phyloP scores from a whole-genome alignment of 2,329 filamentous ascomycete species.

The Mycosphaerelloides madeirae region DNA sequence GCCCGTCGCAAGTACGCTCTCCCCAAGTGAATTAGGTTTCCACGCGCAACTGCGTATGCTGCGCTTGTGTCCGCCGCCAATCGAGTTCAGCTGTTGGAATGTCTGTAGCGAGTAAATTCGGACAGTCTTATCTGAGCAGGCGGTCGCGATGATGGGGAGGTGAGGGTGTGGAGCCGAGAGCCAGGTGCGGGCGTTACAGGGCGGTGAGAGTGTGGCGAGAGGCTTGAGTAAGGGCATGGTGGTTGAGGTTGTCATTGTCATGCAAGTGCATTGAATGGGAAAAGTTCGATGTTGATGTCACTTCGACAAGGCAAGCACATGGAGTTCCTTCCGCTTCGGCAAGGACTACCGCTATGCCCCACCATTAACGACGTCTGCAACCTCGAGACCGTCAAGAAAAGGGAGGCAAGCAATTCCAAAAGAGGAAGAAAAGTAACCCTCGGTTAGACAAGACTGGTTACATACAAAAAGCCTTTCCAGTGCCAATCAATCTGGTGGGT shows the following conservation, averaged over 20 bases:
- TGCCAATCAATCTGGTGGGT: constrained; percentile 1
- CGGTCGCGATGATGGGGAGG: constrained; percentile 81
- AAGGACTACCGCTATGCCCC: neutral
- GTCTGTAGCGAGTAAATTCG: constrained; percentile 83
- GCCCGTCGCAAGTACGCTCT: constrained; percentile 80
- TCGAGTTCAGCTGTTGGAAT: constrained; percentile 70
- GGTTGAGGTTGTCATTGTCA: neutral
- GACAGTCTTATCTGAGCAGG: constrained; percentile 78
- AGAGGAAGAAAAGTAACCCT: neutral
- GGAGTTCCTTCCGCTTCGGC: too few species aligned
- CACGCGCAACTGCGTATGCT: constrained; percentile 82
- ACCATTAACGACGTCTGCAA: neutral
- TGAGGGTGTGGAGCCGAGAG: constrained; percentile 77
- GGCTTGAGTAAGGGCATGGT: constrained; percentile 33
- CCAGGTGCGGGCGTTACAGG: constrained; percentile 68
- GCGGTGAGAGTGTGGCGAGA: constrained; percentile 51
- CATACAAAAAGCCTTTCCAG: neutral
- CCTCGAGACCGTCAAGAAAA: neutral
- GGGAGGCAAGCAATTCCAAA: neutral
- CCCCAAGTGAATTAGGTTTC: constrained; percentile 65
- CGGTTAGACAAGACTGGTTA: neutral
- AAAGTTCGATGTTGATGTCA: neutral
- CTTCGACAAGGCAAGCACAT: too few species aligned
- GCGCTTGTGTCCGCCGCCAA: constrained; percentile 84
- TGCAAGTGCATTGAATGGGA: neutral